phyloP scores from a whole-genome alignment of 2,329 filamentous ascomycete genomes.

The Sarocladium strictum region DNA sequence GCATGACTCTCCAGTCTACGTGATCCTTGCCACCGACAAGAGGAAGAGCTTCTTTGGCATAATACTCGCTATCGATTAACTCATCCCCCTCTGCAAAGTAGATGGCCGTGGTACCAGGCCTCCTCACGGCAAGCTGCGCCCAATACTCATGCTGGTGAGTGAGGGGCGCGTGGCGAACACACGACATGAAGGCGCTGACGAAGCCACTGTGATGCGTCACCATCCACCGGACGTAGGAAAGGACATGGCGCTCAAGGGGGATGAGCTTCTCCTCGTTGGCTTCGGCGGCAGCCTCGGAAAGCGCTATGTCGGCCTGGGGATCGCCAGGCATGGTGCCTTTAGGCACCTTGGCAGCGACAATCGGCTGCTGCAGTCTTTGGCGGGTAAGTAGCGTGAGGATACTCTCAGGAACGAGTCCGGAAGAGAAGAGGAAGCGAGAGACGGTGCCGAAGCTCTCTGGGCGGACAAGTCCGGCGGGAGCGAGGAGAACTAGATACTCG shows the following conservation, averaged over 20 bases:
- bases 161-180: slow-evolving; percentile 48
- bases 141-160: slow-evolving; percentile 46
- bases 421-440: slow-evolving; percentile 47
- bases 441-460: slow-evolving; percentile 44
- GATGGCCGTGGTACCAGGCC: slow-evolving; percentile 40
- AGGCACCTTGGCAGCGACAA: slow-evolving; percentile 28
- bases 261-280: slow-evolving; percentile 20
- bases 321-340: slow-evolving; percentile 13
- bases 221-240: slow-evolving; percentile 53
- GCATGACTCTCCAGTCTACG: slow-evolving; percentile 45
- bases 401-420: slow-evolving; percentile 46
- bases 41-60: slow-evolving; percentile 42
- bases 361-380: slow-evolving; percentile 42
- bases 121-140: slow-evolving; percentile 36
- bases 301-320: slow-evolving; percentile 31
- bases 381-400: slow-evolving; percentile 43
- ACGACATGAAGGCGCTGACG: slow-evolving; percentile 54
- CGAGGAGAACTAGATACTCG: slow-evolving; percentile 66
- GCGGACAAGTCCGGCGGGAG: slow-evolving; percentile 69
- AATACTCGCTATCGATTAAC: slow-evolving; percentile 46
- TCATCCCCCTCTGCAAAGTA: slow-evolving; percentile 46
- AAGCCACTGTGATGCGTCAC: slow-evolving; percentile 50
- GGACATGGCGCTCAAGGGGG: slow-evolving; percentile 40
- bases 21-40: slow-evolving; percentile 43
- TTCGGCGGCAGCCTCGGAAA: slow-evolving; percentile 33